These are phyloP conservation scores for Scedosporium aurantiacum DNA, from an alignment of 2,329 filamentous ascomycete genomes.

Conservation along the genomic window DNA sequence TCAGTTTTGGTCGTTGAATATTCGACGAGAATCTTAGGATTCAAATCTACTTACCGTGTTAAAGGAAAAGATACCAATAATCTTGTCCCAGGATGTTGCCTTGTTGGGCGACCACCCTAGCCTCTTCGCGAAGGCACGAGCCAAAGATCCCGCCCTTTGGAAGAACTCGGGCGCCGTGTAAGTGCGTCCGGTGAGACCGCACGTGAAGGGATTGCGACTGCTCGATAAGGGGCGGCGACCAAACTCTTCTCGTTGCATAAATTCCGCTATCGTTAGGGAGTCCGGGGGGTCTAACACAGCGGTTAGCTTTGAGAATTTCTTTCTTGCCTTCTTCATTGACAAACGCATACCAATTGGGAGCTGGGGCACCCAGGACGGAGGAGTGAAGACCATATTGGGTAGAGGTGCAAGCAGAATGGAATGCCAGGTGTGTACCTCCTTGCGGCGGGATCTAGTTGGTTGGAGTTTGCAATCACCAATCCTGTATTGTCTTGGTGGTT, in stretches of 20 bases:
- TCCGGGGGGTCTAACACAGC: conserved; percentile 48
- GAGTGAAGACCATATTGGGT: conserved; percentile 40
- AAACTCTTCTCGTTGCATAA: conserved; percentile 63
- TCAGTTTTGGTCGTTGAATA: not conserved
- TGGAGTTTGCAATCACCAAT: not conserved
- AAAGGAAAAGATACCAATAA: conserved; percentile 57
- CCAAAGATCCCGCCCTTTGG: conserved; percentile 54
- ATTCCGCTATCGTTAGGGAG: conserved; percentile 62
- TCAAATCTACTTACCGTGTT: conserved; percentile 41
- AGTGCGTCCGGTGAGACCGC: conserved; percentile 59
- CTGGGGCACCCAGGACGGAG: conserved; percentile 30
- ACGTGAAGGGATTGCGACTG: conserved; percentile 63
- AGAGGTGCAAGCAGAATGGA: not conserved
- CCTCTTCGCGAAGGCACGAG: conserved; percentile 55
- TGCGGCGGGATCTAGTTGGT: not conserved
- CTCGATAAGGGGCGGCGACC: conserved; percentile 53
- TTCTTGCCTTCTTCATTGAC: not conserved
- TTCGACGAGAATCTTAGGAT: not conserved
- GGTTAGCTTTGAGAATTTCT: not conserved
- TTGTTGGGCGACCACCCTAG: conserved; percentile 59
- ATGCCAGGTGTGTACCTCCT: not conserved
- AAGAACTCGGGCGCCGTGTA: conserved; percentile 54
- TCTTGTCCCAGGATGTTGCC: conserved; percentile 68
- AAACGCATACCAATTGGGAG: conserved; percentile 25
- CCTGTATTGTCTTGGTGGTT: no score